Conservation (phyloP, 192 early-diverging fungal genomes). For the Rhizophagus clarus region DNA sequence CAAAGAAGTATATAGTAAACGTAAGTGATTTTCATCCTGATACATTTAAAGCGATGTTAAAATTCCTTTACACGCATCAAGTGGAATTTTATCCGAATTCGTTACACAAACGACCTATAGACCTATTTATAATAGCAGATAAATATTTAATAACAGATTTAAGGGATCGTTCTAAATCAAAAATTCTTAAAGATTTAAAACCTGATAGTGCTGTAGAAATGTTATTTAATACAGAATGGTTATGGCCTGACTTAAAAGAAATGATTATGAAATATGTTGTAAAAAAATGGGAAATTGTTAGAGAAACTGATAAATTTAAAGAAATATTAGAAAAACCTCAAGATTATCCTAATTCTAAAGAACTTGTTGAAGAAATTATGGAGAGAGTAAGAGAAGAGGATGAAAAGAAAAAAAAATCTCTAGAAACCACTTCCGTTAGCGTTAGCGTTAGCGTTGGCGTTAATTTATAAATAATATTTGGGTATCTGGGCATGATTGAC, state of each 20-base stretch:
- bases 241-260: conserved; percentile 17
- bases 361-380: not conserved
- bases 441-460: no score
- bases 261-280: conserved; percentile 9
- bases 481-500: not conserved
- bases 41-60: conserved; percentile 13
- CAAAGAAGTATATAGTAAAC: not conserved
- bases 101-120: not conserved
- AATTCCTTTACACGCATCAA: conserved; percentile 24
- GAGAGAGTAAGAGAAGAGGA: not conserved
- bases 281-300: conserved; percentile 9
- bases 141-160: conserved; percentile 25
- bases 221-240: not conserved
- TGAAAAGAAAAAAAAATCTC: not conserved
- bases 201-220: not conserved
- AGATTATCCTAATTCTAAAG: not conserved
- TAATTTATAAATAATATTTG: no score
- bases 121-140: conserved; percentile 20
- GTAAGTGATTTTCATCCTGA: conserved; percentile 25
- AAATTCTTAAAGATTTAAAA: conserved; percentile 3
- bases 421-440: not conserved
- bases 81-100: not conserved
- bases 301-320: conserved; percentile 7
- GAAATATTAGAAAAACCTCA: not conserved
- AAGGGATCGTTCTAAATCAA: conserved; percentile 10